A percentile compares a stretch with the other conserved stretches of the same genome.
Evolutionary conservation across 768 basidiomycete genomes (phyloP).

Genomic region (Lentinus brumalis): DNA sequence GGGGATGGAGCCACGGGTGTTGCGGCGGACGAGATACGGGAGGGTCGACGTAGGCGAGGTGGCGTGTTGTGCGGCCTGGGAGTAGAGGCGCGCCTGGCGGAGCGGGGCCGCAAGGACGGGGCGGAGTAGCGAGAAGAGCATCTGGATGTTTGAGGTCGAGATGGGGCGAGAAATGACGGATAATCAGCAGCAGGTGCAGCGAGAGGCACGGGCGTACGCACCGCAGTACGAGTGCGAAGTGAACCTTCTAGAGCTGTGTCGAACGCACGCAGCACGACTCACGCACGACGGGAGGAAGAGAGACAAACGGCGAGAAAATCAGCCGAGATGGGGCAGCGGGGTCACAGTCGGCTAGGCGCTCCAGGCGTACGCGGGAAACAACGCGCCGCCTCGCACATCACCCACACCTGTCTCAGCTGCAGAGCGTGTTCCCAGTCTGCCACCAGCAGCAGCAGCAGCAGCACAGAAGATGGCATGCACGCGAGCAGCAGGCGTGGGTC

Average conservation of each 20-base stretch:
- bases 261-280: too few relatives aligned
- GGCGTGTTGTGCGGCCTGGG: conserved; percentile 13
- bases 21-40: conserved; percentile 66
- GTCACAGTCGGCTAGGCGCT: too few relatives aligned
- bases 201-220: neutral
- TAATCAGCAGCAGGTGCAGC: conserved; percentile 9
- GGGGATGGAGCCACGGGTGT: conserved; percentile 65
- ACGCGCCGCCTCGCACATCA: too few relatives aligned
- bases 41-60: conserved; percentile 7
- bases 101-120: conserved; percentile 3
- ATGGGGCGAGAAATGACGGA: neutral
- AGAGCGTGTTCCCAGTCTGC: too few relatives aligned
- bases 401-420: too few relatives aligned
- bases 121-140: conserved; percentile 5
- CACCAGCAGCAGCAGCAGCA: too few relatives aligned
- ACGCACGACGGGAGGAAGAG: neutral
- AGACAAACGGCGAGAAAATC: neutral
- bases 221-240: too few relatives aligned
- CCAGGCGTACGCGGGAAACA: neutral
- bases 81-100: conserved; percentile 18
- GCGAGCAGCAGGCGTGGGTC: neutral
- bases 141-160: neutral
- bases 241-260: too few relatives aligned
- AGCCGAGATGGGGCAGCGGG: neutral
- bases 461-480: neutral